phyloP scores from a whole-genome alignment of 2,329 filamentous ascomycete genomes.

The Coleophoma crateriformis region DNA sequence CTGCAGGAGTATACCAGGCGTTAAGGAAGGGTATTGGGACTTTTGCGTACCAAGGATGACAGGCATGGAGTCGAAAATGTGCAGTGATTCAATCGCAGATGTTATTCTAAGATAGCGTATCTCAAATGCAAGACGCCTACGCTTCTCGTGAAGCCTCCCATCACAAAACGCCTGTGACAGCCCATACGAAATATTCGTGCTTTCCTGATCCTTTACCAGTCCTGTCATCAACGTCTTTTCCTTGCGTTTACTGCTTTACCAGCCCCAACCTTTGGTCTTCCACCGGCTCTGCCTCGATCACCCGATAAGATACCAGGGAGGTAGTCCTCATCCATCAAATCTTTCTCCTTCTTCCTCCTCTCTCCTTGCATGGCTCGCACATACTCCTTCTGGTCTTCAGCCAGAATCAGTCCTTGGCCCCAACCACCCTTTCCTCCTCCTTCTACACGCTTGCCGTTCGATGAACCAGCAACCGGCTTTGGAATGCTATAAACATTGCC shows the following conservation, averaged over 20 bases:
- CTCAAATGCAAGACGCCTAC: not conserved
- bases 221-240: slow-evolving; percentile 43
- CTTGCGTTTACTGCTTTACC: slow-evolving; percentile 82
- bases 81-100: not conserved
- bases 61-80: slow-evolving; percentile 9
- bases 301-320: slow-evolving; percentile 81
- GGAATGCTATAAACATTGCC: slow-evolving; percentile 92
- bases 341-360: slow-evolving; percentile 63
- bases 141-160: slow-evolving; percentile 8
- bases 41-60: slow-evolving; percentile 2
- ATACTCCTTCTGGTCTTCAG: slow-evolving; percentile 97
- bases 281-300: slow-evolving; percentile 58
- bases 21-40: slow-evolving; percentile 8
- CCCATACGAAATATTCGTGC: not conserved
- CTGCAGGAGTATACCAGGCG: slow-evolving; percentile 16
- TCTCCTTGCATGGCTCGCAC: slow-evolving; percentile 56
- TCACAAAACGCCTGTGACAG: slow-evolving; percentile 5
- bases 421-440: slow-evolving; percentile 82
- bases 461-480: slow-evolving; percentile 75
- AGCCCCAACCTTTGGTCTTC: slow-evolving; percentile 74
- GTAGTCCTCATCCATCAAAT: slow-evolving; percentile 94
- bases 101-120: not conserved
- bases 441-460: slow-evolving; percentile 65
- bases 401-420: slow-evolving; percentile 77
- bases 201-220: not conserved